Evolutionary conservation across 768 basidiomycete species (phyloP), one percentile per base, ranked within the genome.

Genomic region (Lanmaoa rubissima): DNA sequence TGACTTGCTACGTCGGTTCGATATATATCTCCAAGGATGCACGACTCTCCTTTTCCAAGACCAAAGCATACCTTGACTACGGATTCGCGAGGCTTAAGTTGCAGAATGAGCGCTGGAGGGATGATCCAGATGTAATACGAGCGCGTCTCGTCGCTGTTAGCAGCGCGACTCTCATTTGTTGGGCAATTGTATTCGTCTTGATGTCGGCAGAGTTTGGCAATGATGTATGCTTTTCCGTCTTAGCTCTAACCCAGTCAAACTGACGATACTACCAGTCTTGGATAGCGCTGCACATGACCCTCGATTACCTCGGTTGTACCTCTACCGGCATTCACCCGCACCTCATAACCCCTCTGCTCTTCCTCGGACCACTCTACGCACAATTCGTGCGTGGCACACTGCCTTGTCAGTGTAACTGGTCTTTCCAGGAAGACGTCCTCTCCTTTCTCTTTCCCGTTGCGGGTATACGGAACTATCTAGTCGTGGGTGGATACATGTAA

Each of bases 111-210:
- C 75, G 80, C 21, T 86, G 83, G 82, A 79, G 95, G 59, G 88
- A 98, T 67, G 89, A 96, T 65, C 87, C 94, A 1, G 80, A 80
- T 39, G 90, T 96, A 6, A 94, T 98, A 58, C 78, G 80, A n/a
- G 86, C 89, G 6, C 79, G 96, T 21, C 73, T 97, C 51, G 65
- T 77, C 16, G 88, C 89, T 5, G 94, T 88, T 5, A 75, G 76
- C 26, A 42, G 81, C 28, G 86, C 87, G 42, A 92, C 90, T 2
- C 41, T 82, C 0, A 55, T 80, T 1, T 86, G 85, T 61, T 82
- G 88, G 43, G 62, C 68, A 6, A 69, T 78, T 1, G 78, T 94
- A 8, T 79, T 76, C 43, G 59, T 65, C 61, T 59, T 86, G 48
- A 60, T 84, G 53, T 75, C 68, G 64, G 44, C 47, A 17, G 44